Evolutionary conservation across 1,284 basidiomycete genomes (phyloP), one percentile per base, ranked within the genome.

Genomic region (Sphagnurus paluster): DNA sequence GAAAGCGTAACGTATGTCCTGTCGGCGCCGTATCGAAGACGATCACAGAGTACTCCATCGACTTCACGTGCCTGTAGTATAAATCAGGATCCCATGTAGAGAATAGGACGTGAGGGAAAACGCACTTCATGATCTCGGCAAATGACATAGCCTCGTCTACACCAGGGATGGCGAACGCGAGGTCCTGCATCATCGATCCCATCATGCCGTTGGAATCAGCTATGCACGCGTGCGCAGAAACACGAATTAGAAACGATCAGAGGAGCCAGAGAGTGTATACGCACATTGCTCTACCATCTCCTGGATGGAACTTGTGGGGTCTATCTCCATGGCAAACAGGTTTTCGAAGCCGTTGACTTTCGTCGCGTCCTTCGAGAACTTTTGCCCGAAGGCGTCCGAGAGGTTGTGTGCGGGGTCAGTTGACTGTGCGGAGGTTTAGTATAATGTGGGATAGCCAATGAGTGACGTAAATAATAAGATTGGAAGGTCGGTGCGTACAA

Each of bases 71-170:
- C 64, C 93, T 96, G 56, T 1, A 35, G 16, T 6, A 36, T 44
- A 13, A 44, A 21, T 20, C 48, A 16, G 51, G 39, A 49, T 40
- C 39, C 25, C 24, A 24, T 19, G 10, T 16, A 35, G 25, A 20
- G 14, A 23, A 32, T 36, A 8, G 21, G 24, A 30, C 35, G 17
- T 32, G 8, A 32, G 36, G 46, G 23, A 36, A n/a, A 16, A 72
- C 81, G 52, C 52, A 94, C 93, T 99, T 99, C 97, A 99, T 99
- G 69, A 99, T 97, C 69, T 99, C 96, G 0, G 96, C 97, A 60
- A 99, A 99, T 49, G 94, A 96, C 96, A 99, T 99, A 2, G 96
- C 96, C 69, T 99, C 96, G 63, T 99, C 96, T 1, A 99, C 96
- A 71, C 96, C 96, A 0, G 96, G 96, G 51, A 99, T 99, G 1